Evolutionary conservation across 371 early-diverging fungal species (phyloP), one percentile per base, ranked within the genome.

Genomic region (Apophysomyces sp.): DNA sequence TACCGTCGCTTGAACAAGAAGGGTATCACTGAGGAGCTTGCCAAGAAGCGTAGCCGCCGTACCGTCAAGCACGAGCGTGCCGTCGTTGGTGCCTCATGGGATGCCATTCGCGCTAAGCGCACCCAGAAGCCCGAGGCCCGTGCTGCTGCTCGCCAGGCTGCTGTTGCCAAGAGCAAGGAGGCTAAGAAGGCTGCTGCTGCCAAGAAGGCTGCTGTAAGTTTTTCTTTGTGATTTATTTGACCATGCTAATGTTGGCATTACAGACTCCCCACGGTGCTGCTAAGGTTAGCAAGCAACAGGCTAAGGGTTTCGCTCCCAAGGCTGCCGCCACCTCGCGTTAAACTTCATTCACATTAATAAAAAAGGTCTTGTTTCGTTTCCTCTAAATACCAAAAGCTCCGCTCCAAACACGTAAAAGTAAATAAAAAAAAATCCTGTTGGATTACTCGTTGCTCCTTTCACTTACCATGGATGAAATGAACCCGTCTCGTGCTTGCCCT

Each of bases 1-100:
- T 97, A 90, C 94, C 94, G 98, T 81, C 94, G 94, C 82, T 87
- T 95, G 78, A 94, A 97, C 92, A 94, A 94, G 91, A 98, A 98
- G 94, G 98, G 96, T 81, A 88, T 94, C 80, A 91, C 92, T 74
- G 95, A 94, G 79, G 97, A 96, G 84, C 87, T 89, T 55, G 77
- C 93, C 83, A 96, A 96, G 93, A 98, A 96, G 94, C 91, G 95
- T 75, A 88, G 92, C 65, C 92, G 93, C 78, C 89, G 92, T 73
- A 84, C 91, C 61, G 96, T 97, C 81, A 97, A 98, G 92, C 90
- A 86, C 82, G 93, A 94, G 80, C 95, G 98, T 84, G 96, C 93
- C 65, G 84, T 98, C 72, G 97, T 91, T 69, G 98, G 98, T 86
- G 94, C 93, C 61, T 87, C 95, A 68, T 88, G 92, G 85, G 98